These are phyloP conservation scores for Botrytis aclada DNA, from an alignment of 2,329 filamentous ascomycete species.

Conservation along the genomic window DNA sequence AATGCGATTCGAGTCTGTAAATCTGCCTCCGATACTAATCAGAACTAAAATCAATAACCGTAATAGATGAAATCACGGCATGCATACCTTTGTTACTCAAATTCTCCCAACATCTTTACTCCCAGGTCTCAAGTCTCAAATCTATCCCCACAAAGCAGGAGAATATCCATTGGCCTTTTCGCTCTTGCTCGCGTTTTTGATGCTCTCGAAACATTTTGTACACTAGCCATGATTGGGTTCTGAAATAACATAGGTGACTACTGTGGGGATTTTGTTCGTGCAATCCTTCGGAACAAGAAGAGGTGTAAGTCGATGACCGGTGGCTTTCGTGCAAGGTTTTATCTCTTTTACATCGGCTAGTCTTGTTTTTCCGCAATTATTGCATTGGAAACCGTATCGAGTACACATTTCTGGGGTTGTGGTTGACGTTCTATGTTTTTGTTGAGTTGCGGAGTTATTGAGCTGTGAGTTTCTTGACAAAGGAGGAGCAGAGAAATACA, in stretches of 20 bases:
- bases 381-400: background rate
- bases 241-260: background rate
- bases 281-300: background rate
- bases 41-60: background rate
- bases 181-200: background rate
- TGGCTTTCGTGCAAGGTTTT: background rate
- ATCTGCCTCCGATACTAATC: background rate
- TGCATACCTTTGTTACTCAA: accelerated
- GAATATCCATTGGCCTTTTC: background rate
- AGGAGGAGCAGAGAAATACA: background rate
- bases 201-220: background rate
- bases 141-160: background rate
- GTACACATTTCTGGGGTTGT: background rate
- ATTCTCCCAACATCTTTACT: background rate
- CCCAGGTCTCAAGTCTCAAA: background rate
- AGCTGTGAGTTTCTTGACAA: background rate
- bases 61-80: background rate
- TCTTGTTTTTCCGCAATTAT: background rate
- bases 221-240: background rate
- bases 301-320: background rate
- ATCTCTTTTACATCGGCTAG: background rate
- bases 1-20: background rate
- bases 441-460: background rate
- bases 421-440: background rate
- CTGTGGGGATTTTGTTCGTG: background rate